phyloP scores from a whole-genome alignment of 108 stramenopile genomes.

The Discostella stelligeroides region DNA sequence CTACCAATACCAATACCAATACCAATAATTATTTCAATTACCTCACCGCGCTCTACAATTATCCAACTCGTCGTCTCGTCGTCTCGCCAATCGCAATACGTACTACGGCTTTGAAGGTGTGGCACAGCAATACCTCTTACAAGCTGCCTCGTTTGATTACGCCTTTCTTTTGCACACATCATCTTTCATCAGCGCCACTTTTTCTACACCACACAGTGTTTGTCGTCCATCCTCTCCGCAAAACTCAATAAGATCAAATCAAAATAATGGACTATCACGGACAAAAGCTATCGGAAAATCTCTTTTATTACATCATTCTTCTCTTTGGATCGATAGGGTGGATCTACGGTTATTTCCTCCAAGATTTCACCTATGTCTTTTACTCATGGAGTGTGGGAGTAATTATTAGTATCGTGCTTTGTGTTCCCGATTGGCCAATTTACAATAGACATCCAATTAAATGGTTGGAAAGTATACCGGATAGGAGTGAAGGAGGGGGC shows the following conservation, averaged over 20 bases:
- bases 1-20: too few relatives aligned
- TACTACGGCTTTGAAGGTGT: too few relatives aligned
- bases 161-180: too few relatives aligned
- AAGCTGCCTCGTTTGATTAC: too few relatives aligned
- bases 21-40: too few relatives aligned
- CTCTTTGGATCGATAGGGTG: slow-evolving; percentile 82
- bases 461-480: slow-evolving; percentile 87
- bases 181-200: too few relatives aligned
- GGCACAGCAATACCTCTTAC: too few relatives aligned
- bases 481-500: slow-evolving; percentile 51
- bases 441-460: slow-evolving; percentile 88
- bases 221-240: too few relatives aligned
- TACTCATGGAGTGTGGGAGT: slow-evolving; percentile 87
- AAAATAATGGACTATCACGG: slow-evolving; percentile 89
- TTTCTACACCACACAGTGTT: too few relatives aligned
- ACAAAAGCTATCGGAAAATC: slow-evolving; percentile 79
- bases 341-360: slow-evolving; percentile 85
- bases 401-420: slow-evolving; percentile 70
- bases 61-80: too few relatives aligned
- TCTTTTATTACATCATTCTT: slow-evolving; percentile 86
- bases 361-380: slow-evolving; percentile 86
- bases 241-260: background rate
- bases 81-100: too few relatives aligned
- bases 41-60: too few relatives aligned
- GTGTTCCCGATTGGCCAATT: slow-evolving; percentile 92